A percentile compares a stretch with the other conserved stretches of the same genome.
Conservation (phyloP, 495 filamentous ascomycete species). For the Lichina pygmaea region DNA sequence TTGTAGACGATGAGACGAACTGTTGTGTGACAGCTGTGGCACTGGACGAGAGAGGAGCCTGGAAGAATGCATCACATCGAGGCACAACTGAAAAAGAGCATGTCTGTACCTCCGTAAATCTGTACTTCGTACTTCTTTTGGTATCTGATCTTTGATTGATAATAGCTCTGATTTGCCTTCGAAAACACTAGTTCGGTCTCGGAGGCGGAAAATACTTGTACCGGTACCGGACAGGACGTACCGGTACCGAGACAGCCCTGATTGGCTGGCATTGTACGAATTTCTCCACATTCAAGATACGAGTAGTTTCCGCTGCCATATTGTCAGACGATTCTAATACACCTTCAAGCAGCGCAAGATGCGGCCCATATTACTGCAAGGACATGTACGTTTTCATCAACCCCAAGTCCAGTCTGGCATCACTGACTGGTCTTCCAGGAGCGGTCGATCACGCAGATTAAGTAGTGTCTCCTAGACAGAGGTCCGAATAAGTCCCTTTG, state of each 20-base stretch:
- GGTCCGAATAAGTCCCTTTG: neutral
- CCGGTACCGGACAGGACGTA: too few relatives aligned
- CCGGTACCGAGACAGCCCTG: neutral
- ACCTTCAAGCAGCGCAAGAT: constrained; percentile 18
- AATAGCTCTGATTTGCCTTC: too few relatives aligned
- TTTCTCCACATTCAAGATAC: neutral
- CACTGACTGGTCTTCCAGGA: constrained; percentile 25
- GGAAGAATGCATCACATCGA: too few relatives aligned
- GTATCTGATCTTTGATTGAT: too few relatives aligned
- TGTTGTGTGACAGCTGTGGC: too few relatives aligned
- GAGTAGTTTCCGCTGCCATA: neutral
- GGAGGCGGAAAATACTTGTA: too few relatives aligned
- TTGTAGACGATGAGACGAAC: too few relatives aligned
- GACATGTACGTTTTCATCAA: constrained; percentile 38
- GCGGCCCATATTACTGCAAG: constrained; percentile 84
- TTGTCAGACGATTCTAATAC: neutral
- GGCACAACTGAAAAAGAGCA: too few relatives aligned
- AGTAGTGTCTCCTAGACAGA: constrained; percentile 18
- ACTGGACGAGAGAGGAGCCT: too few relatives aligned
- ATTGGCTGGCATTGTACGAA: neutral
- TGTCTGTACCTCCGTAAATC: too few relatives aligned
- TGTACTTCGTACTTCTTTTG: too few relatives aligned
- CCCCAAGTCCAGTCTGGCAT: neutral
- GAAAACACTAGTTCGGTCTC: too few relatives aligned
- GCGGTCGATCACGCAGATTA: constrained; percentile 94